Percentiles rank a stretch among this genome's conserved stretches.
These are phyloP conservation scores for Pestalotiopsis sp. DNA, from an alignment of 2,329 filamentous ascomycete genomes.

Conservation along the genomic window DNA sequence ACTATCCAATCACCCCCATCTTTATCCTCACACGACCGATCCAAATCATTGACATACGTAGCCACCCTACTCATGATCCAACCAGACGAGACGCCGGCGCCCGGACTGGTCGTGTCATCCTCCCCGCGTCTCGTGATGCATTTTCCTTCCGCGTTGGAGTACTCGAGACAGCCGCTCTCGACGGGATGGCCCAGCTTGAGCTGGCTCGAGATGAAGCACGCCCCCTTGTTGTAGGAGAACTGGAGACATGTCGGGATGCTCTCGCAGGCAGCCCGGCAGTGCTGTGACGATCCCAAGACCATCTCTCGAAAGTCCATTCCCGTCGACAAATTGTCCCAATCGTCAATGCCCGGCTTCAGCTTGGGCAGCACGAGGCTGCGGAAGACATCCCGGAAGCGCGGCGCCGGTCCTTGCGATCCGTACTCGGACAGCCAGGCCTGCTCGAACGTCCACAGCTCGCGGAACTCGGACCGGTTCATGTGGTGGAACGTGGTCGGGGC, in stretches of 20 bases:
- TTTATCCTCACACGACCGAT: conserved; percentile 11
- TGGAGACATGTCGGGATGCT: conserved; percentile 22
- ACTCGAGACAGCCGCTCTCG: conserved; percentile 17
- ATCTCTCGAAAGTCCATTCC: conserved; percentile 24
- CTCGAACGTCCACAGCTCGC: conserved; percentile 47
- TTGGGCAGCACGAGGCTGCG: conserved; percentile 26
- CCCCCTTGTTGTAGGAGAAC: conserved; percentile 21
- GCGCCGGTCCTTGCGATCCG: conserved; percentile 12
- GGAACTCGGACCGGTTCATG: conserved; percentile 42
- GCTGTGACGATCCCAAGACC: conserved; percentile 17
- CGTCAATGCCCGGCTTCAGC: conserved; percentile 22
- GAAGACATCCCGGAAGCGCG: conserved; percentile 33
- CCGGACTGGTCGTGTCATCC: background rate
- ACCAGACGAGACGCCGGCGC: background rate
- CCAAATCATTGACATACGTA: conserved; percentile 13
- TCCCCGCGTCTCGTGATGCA: conserved; percentile 1
- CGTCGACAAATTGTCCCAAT: conserved; percentile 33
- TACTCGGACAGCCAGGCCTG: conserved; percentile 31
- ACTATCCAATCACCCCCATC: background rate
- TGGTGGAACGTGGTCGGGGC: conserved; percentile 52
- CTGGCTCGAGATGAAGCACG: conserved; percentile 22
- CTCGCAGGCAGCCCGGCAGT: conserved; percentile 20
- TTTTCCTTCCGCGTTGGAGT: conserved; percentile 12
- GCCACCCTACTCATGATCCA: conserved; percentile 13
- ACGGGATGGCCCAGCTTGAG: conserved; percentile 20